A percentile compares a stretch with the other conserved stretches of the same genome.
phyloP scores from a whole-genome alignment of 768 basidiomycete species.

The Auriscalpium vulgare region DNA sequence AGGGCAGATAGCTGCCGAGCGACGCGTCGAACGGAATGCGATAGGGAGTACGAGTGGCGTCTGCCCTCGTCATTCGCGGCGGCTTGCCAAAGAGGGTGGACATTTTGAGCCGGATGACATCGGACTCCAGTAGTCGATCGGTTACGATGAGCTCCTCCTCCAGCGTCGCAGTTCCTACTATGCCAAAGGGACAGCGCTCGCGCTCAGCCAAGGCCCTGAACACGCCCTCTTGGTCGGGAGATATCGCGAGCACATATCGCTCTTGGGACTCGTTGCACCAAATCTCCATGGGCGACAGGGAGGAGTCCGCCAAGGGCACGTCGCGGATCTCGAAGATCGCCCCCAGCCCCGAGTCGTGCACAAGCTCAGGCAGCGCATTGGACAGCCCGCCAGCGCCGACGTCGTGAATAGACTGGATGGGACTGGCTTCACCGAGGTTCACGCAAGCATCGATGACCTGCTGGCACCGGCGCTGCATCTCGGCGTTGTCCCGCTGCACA shows the following conservation, averaged over 20 bases:
- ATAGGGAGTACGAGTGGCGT: constrained; percentile 36
- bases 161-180: constrained; percentile 82
- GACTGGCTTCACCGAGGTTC: constrained; percentile 49
- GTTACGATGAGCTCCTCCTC: constrained; percentile 83
- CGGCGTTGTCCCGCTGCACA: constrained; percentile 95
- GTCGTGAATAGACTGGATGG: constrained; percentile 95
- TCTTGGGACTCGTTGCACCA: constrained; percentile 99
- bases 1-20: constrained; percentile 59
- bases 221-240: constrained; percentile 44
- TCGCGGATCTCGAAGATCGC: constrained; percentile 91
- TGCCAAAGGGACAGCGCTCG: constrained; percentile 88
- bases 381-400: constrained; percentile 96
- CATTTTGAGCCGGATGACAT: constrained; percentile 89
- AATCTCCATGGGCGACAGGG: constrained; percentile 99
- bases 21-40: constrained; percentile 62
- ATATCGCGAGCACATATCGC: constrained; percentile 90
- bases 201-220: constrained; percentile 78
- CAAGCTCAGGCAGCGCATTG: constrained; percentile 93
- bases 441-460: constrained; percentile 95
- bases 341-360: constrained; percentile 91
- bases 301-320: constrained; percentile 82
- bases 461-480: constrained; percentile 96
- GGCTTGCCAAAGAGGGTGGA: constrained; percentile 94
- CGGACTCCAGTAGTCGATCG: constrained; percentile 69
- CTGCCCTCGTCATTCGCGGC: constrained; percentile 80